These are phyloP conservation scores for Coprinopsis sp. DNA, from an alignment of 768 basidiomycete species.

Conservation along the genomic window DNA sequence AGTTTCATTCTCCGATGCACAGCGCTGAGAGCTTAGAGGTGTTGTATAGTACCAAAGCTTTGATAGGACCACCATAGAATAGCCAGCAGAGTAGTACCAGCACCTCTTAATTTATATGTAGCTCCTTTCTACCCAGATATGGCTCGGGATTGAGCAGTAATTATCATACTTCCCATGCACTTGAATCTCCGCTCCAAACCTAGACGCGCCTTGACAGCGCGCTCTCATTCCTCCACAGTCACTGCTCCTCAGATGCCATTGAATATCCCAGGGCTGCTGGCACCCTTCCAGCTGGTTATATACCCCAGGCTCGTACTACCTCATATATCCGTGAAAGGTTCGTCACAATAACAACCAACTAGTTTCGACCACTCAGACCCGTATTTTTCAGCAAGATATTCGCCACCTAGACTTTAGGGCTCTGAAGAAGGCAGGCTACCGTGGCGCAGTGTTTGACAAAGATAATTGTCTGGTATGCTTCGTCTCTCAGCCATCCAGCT, in stretches of 20 bases:
- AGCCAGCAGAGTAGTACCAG: too few relatives aligned
- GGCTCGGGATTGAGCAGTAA: too few relatives aligned
- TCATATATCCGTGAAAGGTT: constrained; percentile 64
- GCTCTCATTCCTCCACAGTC: neutral
- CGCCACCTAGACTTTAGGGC: constrained; percentile 76
- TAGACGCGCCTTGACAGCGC: neutral
- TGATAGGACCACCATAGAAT: too few relatives aligned
- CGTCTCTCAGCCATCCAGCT: neutral
- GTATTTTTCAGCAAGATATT: constrained; percentile 63
- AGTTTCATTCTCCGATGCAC: too few relatives aligned
- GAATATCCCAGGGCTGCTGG: constrained; percentile 68
- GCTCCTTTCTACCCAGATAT: too few relatives aligned
- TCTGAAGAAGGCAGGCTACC: constrained; percentile 71
- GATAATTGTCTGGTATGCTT: constrained; percentile 87
- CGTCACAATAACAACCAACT: constrained; percentile 6
- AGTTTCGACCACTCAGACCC: constrained; percentile 12
- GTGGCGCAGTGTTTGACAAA: constrained; percentile 94
- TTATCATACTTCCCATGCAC: too few relatives aligned
- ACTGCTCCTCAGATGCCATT: constrained; percentile 51
- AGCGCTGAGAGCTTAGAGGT: too few relatives aligned
- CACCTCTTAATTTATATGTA: too few relatives aligned
- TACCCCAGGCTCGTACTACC: constrained; percentile 67
- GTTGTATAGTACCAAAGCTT: too few relatives aligned
- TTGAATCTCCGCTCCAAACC: too few relatives aligned
- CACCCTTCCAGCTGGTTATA: constrained; percentile 63